Evolutionary conservation across 768 basidiomycete genomes (phyloP).

Genomic region (Amanita phalloides): DNA sequence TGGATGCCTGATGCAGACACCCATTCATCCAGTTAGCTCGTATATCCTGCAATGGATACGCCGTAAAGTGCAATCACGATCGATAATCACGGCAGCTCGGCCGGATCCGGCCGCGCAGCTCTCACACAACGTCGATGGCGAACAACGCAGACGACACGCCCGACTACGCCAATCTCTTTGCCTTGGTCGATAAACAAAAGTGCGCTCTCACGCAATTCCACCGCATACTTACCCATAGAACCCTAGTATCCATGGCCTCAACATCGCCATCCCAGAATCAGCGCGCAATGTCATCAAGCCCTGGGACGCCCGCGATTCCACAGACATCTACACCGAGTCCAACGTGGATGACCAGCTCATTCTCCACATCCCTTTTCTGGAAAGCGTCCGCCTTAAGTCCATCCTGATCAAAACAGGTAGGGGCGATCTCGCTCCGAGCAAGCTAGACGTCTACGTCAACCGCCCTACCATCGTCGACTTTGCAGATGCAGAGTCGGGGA

Average conservation of each 20-base stretch:
- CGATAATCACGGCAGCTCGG: too few relatives aligned
- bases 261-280: constrained; percentile 70
- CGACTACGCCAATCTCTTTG: constrained; percentile 37
- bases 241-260: constrained; percentile 72
- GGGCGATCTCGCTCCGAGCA: constrained; percentile 67
- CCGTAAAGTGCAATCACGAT: too few relatives aligned
- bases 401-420: constrained; percentile 71
- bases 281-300: constrained; percentile 71
- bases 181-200: constrained; percentile 58
- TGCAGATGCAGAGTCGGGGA: constrained; percentile 44
- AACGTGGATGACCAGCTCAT: constrained; percentile 86
- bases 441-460: constrained; percentile 68
- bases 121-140: neutral
- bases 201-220: constrained; percentile 20
- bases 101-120: too few relatives aligned
- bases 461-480: constrained; percentile 70
- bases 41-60: too few relatives aligned
- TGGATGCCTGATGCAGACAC: too few relatives aligned
- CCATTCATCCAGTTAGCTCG: too few relatives aligned
- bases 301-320: constrained; percentile 71
- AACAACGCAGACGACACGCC: constrained; percentile 1
- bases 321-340: constrained; percentile 55
- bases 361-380: constrained; percentile 70
- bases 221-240: constrained; percentile 10
- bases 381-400: constrained; percentile 69